phyloP scores from a whole-genome alignment of 1,139 yeast genomes.

The Saccharomyces hybrid region DNA sequence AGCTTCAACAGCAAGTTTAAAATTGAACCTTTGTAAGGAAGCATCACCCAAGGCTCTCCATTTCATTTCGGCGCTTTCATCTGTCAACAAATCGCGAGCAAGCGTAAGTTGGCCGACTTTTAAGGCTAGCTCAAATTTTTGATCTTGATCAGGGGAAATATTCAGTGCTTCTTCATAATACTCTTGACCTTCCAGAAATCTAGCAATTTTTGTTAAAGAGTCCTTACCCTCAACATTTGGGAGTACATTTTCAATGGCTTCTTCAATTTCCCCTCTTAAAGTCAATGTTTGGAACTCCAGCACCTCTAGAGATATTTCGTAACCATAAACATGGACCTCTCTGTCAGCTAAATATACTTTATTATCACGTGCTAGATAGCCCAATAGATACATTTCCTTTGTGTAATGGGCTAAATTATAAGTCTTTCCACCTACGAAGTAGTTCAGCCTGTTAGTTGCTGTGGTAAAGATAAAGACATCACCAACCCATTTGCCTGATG shows the following conservation, averaged over 20 bases:
- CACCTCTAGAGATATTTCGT: conserved; percentile 75
- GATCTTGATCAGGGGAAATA: conserved; percentile 77
- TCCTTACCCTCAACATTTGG: conserved; percentile 53
- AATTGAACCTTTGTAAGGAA: conserved; percentile 70
- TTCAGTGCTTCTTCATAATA: conserved; percentile 73
- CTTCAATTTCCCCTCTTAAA: conserved; percentile 83
- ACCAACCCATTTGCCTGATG: conserved; percentile 93
- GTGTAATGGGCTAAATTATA: conserved; percentile 92
- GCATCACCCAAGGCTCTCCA: conserved; percentile 93
- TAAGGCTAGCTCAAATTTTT: conserved; percentile 75
- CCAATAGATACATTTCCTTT: conserved; percentile 76
- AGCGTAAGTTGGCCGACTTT: conserved; percentile 58
- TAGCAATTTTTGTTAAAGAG: conserved; percentile 76
- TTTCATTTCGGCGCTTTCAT: conserved; percentile 53
- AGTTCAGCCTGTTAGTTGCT: conserved; percentile 77
- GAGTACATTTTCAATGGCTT: conserved; percentile 57
- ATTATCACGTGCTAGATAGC: conserved; percentile 85
- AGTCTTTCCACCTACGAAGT: conserved; percentile 89
- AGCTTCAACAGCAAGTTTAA: conserved; percentile 72
- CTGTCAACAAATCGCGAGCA: conserved; percentile 65
- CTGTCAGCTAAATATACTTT: conserved; percentile 87
- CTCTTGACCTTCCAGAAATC: conserved; percentile 92
- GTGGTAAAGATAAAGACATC: conserved; percentile 93
- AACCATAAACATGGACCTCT: conserved; percentile 75
- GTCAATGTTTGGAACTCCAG: conserved; percentile 94